phyloP scores from a whole-genome alignment of 257 asterid genomes.

The Solanum arcanum region DNA sequence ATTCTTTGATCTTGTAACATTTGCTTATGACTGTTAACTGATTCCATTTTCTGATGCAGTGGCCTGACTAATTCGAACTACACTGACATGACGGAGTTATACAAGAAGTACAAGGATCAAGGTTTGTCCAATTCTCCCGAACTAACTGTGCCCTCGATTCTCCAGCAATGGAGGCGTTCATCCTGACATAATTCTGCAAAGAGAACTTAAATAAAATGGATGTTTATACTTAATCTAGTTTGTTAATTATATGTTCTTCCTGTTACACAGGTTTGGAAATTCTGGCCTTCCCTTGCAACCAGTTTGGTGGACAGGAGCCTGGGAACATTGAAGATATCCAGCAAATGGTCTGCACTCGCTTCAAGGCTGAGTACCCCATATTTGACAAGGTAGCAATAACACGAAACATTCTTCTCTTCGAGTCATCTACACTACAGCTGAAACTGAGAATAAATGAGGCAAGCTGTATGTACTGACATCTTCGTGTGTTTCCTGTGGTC shows the following conservation, averaged over 20 bases:
- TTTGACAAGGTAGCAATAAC: constrained; percentile 56
- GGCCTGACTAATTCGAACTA: constrained; percentile 78
- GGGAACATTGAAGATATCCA: constrained; percentile 76
- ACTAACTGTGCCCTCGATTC: background rate
- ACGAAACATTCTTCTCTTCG: background rate
- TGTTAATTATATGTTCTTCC: background rate
- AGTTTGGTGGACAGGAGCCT: constrained; percentile 88
- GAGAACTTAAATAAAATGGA: background rate
- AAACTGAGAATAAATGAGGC: background rate
- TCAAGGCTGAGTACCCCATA: constrained; percentile 83
- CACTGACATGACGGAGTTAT: constrained; percentile 55
- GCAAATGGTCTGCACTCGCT: constrained; percentile 76
- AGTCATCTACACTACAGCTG: background rate
- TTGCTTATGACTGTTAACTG: background rate
- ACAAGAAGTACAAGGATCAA: constrained; percentile 65
- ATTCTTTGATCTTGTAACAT: background rate
- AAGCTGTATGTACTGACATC: background rate
- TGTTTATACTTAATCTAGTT: background rate
- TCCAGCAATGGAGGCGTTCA: background rate
- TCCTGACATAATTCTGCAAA: background rate
- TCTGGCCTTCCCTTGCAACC: constrained; percentile 95
- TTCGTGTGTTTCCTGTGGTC: background rate
- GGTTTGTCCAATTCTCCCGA: constrained; percentile 18
- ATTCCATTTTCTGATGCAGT: constrained; percentile 34
- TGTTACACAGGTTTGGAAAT: constrained; percentile 62